Conservation (phyloP, 768 basidiomycete species). For the Podaxis carcinomalis region DNA sequence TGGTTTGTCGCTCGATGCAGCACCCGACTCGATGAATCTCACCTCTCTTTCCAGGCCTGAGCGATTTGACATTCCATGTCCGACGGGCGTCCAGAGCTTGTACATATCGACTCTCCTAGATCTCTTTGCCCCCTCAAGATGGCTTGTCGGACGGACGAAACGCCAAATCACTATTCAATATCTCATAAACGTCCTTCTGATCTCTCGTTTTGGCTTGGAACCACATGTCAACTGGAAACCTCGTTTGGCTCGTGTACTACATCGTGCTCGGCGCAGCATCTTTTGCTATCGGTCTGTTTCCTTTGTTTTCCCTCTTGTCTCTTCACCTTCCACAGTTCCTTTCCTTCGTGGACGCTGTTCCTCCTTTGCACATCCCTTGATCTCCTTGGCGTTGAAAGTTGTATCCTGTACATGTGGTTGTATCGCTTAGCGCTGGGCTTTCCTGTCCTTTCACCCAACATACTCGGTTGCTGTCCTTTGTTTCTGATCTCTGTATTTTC, state of each 20-base stretch:
- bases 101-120: neutral
- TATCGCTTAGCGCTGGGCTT: neutral
- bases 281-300: slow-evolving; percentile 9
- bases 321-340: neutral
- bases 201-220: slow-evolving; percentile 5
- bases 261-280: neutral
- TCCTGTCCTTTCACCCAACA: neutral
- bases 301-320: slow-evolving; percentile 8
- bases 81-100: neutral
- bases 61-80: slow-evolving; percentile 1
- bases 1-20: neutral
- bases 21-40: neutral
- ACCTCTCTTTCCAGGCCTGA: slow-evolving; percentile 1
- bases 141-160: neutral
- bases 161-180: neutral
- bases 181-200: slow-evolving; percentile 2
- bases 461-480: neutral
- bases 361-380: neutral
- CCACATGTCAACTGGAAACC: slow-evolving; percentile 7
- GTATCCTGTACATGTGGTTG: slow-evolving; percentile 7
- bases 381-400: slow-evolving; percentile 1
- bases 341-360: neutral
- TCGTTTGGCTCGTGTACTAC: neutral
- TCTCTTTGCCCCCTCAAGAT: neutral
- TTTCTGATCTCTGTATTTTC: neutral